Percentiles rank a stretch among this genome's conserved stretches.
These are phyloP conservation scores for Aspergillus quadrilineatus DNA, from an alignment of 2,329 filamentous ascomycete species.

Conservation along the genomic window DNA sequence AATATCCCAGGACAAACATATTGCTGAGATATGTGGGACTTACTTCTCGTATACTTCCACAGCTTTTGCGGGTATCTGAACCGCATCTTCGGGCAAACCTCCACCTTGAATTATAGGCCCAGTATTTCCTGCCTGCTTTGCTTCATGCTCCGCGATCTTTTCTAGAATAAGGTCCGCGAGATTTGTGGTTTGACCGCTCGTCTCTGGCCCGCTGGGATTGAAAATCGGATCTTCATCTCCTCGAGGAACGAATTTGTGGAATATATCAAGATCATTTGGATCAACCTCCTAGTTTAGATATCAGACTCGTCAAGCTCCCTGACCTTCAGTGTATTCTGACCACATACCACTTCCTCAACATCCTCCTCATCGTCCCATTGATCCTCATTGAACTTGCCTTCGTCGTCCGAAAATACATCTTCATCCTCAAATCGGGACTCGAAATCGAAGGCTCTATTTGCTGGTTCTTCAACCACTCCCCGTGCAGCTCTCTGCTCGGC, in stretches of 20 bases:
- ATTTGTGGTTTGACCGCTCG: constrained; percentile 65
- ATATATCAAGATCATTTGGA: constrained; percentile 82
- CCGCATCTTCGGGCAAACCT: constrained; percentile 70
- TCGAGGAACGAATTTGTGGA: constrained; percentile 82
- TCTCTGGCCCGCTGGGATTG: constrained; percentile 53
- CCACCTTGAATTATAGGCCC: constrained; percentile 50
- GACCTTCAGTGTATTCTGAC: no score
- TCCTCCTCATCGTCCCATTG: constrained; percentile 80
- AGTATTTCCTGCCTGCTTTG: constrained; percentile 54
- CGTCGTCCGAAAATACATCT: constrained; percentile 48
- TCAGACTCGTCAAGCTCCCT: constrained; percentile 2
- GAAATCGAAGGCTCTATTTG: constrained; percentile 73
- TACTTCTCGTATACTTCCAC: constrained; percentile 91
- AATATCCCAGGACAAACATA: constrained; percentile 12
- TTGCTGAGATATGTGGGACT: constrained; percentile 19
- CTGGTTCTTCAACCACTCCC: constrained; percentile 43
- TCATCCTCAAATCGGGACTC: constrained; percentile 68
- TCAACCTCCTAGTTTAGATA: constrained; percentile 66
- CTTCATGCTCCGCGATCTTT: constrained; percentile 91
- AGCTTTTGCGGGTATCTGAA: constrained; percentile 85
- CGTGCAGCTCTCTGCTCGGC: constrained; percentile 44
- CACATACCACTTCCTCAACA: constrained; percentile 47
- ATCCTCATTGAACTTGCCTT: constrained; percentile 57
- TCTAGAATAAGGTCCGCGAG: constrained; percentile 89
- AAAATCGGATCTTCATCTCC: constrained; percentile 72